A percentile compares a stretch with the other conserved stretches of the same genome.
Conservation (phyloP, 148 eudicot species). For the Rhododendron griersonianum region DNA sequence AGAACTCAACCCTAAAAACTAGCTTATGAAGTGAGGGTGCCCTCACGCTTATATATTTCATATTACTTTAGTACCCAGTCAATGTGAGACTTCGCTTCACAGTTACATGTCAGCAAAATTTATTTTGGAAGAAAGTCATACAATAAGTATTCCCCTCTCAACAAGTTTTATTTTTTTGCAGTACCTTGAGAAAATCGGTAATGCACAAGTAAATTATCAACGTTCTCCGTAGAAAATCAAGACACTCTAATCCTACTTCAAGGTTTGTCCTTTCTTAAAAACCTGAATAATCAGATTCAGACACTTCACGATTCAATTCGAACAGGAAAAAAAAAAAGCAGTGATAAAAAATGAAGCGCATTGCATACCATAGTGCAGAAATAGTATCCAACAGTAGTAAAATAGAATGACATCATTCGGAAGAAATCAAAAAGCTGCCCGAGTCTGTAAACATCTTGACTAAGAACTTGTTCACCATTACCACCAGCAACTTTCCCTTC, state of each 20-base stretch:
- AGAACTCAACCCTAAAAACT: too few relatives aligned
- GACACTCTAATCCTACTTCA: neutral
- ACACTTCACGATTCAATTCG: neutral
- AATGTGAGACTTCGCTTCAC: too few relatives aligned
- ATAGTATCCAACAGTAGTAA: conserved; percentile 93
- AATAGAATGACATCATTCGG: conserved; percentile 96
- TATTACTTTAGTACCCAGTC: too few relatives aligned
- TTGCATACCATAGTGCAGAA: conserved; percentile 91
- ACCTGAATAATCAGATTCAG: neutral
- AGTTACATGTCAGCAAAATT: too few relatives aligned
- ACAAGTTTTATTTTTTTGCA: neutral
- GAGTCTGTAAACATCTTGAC: conserved; percentile 91
- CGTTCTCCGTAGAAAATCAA: neutral
- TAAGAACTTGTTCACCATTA: conserved; percentile 98
- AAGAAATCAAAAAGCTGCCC: conserved; percentile 97
- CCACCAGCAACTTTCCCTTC: conserved; percentile 99
- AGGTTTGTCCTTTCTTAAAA: neutral
- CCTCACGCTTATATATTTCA: too few relatives aligned
- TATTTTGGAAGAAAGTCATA: too few relatives aligned
- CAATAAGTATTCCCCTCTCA: neutral
- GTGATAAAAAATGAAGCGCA: neutral
- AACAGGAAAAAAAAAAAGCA: neutral
- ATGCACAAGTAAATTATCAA: neutral
- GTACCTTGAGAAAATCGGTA: neutral
- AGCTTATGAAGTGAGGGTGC: too few relatives aligned